Conservation (phyloP, 306 rosid genomes). For the Carpinus fangiana region DNA sequence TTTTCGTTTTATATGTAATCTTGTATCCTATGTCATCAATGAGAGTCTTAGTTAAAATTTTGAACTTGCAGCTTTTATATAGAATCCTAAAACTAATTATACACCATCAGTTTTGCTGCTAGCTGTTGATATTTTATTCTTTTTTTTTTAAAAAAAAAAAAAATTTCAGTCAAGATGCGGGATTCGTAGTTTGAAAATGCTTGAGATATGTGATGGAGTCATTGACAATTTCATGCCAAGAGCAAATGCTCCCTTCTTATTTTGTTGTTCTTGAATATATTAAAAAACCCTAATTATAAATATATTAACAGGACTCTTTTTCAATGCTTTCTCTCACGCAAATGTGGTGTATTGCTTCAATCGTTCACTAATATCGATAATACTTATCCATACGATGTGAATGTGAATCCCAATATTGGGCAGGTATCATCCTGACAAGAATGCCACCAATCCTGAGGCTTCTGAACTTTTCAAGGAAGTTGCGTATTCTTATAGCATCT, state of each 20-base stretch:
- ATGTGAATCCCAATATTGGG: slow-evolving; percentile 14
- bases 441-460: slow-evolving; percentile 88
- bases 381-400: slow-evolving; percentile 1
- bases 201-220: background rate
- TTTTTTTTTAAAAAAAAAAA: background rate
- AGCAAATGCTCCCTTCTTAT: background rate
- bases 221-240: background rate
- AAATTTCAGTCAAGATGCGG: background rate
- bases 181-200: slow-evolving; percentile 4
- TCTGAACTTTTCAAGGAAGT: slow-evolving; percentile 95
- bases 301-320: background rate
- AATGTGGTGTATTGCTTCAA: background rate
- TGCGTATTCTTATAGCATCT: slow-evolving; percentile 87
- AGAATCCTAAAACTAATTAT: background rate
- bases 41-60: background rate
- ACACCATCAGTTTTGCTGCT: background rate
- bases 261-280: background rate
- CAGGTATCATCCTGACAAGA: slow-evolving; percentile 99
- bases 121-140: background rate
- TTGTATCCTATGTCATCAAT: background rate
- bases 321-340: background rate
- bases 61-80: background rate
- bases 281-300: background rate
- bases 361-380: slow-evolving; percentile 1
- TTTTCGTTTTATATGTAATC: background rate